A percentile compares a stretch with the other conserved stretches of the same genome.
Conservation (phyloP, 192 early-diverging fungal genomes). For the Dissophora ornata region DNA sequence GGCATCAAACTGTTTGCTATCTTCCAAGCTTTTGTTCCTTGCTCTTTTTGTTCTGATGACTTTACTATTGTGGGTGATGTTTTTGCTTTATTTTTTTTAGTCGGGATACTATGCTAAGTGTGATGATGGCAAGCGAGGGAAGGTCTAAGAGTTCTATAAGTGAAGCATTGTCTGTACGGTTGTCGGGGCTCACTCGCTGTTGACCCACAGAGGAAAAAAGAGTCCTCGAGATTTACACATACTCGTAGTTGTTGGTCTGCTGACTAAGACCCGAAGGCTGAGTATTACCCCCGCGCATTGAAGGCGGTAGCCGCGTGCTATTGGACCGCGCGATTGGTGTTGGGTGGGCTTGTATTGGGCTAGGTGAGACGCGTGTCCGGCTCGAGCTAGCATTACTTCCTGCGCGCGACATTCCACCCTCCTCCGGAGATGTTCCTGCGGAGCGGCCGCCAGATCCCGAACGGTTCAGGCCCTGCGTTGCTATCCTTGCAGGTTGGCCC, state of each 20-base stretch:
- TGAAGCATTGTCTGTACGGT: not conserved
- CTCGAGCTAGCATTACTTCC: conserved; percentile 30
- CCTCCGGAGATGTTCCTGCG: conserved; percentile 11
- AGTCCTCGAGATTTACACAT: conserved; percentile 28
- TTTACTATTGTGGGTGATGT: too few species aligned
- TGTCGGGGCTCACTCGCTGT: too few species aligned
- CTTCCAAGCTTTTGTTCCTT: too few species aligned
- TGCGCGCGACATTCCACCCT: conserved; percentile 7
- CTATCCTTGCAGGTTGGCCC: conserved; percentile 25
- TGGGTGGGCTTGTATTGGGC: conserved; percentile 36
- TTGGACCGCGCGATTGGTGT: conserved; percentile 45
- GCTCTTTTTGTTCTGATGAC: too few species aligned
- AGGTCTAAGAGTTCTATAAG: not conserved
- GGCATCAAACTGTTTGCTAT: too few species aligned
- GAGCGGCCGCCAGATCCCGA: conserved; percentile 25
- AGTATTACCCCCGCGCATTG: conserved; percentile 24
- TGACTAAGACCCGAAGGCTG: conserved; percentile 33
- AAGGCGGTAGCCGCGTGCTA: conserved; percentile 37
- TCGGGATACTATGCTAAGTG: too few species aligned
- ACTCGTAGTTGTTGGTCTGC: conserved; percentile 31
- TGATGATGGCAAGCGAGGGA: not conserved
- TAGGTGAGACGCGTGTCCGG: conserved; percentile 19
- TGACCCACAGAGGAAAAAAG: too few species aligned
- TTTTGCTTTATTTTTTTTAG: too few species aligned
- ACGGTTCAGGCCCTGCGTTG: conserved; percentile 24